Conservation (phyloP, 1,284 basidiomycete genomes). For the Leccinum fallax region DNA sequence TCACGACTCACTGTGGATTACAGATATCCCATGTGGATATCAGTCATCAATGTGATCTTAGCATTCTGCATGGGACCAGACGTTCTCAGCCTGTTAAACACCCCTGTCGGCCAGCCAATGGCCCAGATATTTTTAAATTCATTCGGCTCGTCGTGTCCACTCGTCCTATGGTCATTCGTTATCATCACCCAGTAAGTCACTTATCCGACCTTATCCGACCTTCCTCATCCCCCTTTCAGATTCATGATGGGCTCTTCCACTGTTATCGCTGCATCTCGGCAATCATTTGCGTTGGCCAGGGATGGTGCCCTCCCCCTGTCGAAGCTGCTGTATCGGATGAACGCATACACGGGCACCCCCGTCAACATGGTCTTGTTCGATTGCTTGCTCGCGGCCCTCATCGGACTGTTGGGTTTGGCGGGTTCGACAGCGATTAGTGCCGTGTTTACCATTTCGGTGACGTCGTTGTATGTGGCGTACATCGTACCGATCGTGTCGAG, state of each 20-base stretch:
- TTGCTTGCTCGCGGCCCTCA: constrained; percentile 22
- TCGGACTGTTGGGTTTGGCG: constrained; percentile 33
- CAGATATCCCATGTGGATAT: background rate
- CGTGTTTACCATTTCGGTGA: constrained; percentile 30
- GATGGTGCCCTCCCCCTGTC: background rate
- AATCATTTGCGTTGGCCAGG: background rate
- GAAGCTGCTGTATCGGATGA: constrained; percentile 13
- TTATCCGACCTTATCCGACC: background rate
- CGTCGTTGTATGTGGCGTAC: constrained; percentile 25
- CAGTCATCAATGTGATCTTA: background rate
- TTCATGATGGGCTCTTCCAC: background rate
- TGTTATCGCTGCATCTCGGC: background rate
- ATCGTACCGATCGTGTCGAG: constrained; percentile 28
- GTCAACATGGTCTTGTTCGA: constrained; percentile 36
- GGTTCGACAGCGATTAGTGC: constrained; percentile 33
- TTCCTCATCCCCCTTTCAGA: background rate
- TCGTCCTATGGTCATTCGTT: background rate
- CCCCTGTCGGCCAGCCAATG: background rate
- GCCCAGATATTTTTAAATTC: background rate
- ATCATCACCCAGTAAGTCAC: background rate
- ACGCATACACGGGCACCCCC: constrained; percentile 32
- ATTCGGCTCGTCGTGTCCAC: background rate
- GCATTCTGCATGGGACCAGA: background rate
- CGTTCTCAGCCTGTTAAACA: background rate
- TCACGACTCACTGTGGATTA: background rate